A percentile compares a stretch with the other conserved stretches of the same genome.
These are phyloP conservation scores for Hypoxylon rubiginosum DNA, from an alignment of 2,329 filamentous ascomycete species.

Conservation along the genomic window DNA sequence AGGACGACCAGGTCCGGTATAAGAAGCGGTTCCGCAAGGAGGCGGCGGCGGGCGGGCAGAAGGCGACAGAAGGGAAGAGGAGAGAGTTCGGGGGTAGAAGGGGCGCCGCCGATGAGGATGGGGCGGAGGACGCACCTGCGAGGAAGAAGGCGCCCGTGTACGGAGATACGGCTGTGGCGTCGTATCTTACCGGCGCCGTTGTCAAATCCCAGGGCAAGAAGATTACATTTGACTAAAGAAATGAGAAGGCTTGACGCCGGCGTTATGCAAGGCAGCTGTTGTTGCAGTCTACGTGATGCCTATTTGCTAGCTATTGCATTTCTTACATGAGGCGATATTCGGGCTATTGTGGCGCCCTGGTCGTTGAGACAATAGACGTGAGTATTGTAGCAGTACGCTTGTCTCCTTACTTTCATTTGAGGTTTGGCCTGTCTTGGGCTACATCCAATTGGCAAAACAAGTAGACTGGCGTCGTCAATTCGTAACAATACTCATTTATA, in stretches of 20 bases:
- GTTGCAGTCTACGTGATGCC: background rate
- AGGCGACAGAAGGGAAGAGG: conserved; percentile 12
- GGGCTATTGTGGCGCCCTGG: background rate
- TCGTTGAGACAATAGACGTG: too few relatives aligned
- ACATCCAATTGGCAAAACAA: background rate
- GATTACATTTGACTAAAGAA: conserved; percentile 78
- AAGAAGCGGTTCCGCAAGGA: conserved; percentile 93
- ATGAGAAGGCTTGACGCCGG: conserved; percentile 8
- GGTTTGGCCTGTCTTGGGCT: background rate
- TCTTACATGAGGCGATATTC: background rate
- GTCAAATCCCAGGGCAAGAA: conserved; percentile 85
- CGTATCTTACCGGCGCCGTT: conserved; percentile 80
- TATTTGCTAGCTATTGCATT: background rate
- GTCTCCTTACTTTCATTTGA: background rate
- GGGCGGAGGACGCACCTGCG: conserved; percentile 42
- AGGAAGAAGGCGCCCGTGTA: conserved; percentile 59
- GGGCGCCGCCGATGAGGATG: conserved; percentile 23
- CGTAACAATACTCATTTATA: background rate
- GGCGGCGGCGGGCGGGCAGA: conserved; percentile 54
- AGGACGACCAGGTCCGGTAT: conserved; percentile 89
- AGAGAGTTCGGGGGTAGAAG: background rate
- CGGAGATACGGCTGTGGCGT: conserved; percentile 65
- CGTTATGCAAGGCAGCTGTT: background rate
- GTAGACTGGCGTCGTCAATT: background rate
- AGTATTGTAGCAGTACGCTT: too few relatives aligned